Percentiles rank a stretch among this genome's conserved stretches.
Evolutionary conservation across 164 flowering plant genomes (phyloP).

Genomic region (Annona squamosa): DNA sequence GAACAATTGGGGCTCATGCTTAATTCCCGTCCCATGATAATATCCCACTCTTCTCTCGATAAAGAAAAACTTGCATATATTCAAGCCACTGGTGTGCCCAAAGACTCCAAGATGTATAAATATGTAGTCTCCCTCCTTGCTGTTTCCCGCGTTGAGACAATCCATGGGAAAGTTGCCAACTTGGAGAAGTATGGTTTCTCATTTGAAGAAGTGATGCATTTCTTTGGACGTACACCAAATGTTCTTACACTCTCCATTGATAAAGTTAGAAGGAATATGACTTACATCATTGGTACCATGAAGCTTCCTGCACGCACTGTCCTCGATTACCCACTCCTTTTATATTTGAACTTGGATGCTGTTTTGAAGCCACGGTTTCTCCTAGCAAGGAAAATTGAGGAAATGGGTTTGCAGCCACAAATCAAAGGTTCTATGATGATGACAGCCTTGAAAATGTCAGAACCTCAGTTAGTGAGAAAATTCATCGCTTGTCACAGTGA

Average conservation of each 20-base stretch:
- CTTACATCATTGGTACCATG: slow-evolving; percentile 42
- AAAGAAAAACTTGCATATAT: slow-evolving; percentile 50
- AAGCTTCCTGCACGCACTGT: slow-evolving; percentile 39
- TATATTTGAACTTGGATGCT: slow-evolving; percentile 39
- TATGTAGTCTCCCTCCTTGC: slow-evolving; percentile 50
- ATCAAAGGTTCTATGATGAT: slow-evolving; percentile 33
- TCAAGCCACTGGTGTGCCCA: slow-evolving; percentile 31
- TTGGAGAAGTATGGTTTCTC: slow-evolving; percentile 55
- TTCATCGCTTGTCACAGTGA: slow-evolving; percentile 43
- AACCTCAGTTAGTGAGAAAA: slow-evolving; percentile 37
- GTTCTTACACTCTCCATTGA: slow-evolving; percentile 49
- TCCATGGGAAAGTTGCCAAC: slow-evolving; percentile 41
- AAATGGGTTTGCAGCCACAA: slow-evolving; percentile 38
- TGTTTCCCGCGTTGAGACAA: slow-evolving; percentile 50
- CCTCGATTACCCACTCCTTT: slow-evolving; percentile 32
- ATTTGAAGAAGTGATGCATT: slow-evolving; percentile 40
- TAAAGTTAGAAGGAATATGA: slow-evolving; percentile 68
- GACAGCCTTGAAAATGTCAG: slow-evolving; percentile 57
- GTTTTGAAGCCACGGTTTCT: slow-evolving; percentile 43
- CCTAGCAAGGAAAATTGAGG: slow-evolving; percentile 37
- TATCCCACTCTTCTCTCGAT: slow-evolving; percentile 38
- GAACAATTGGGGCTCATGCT: slow-evolving; percentile 36
- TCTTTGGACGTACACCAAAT: slow-evolving; percentile 39
- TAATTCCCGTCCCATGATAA: slow-evolving; percentile 46
- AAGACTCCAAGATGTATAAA: slow-evolving; percentile 48